Base-by-base conservation (phyloP, 129 eudicot species). In the Mikania micrantha region DNA sequence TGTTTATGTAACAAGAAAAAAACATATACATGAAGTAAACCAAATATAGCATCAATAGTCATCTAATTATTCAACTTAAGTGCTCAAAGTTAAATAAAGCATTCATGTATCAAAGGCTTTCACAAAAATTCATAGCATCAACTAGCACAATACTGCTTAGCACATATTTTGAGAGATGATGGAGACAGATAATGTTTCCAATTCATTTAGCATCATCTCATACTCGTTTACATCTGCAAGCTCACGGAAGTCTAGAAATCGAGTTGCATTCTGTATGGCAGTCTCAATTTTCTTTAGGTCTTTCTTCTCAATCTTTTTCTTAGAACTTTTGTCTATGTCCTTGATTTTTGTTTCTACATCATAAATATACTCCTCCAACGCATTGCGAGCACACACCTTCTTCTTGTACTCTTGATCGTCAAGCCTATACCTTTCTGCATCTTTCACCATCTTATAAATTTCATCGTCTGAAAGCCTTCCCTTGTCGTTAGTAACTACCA, bases 401-500 rank as follows among this genome's bases (percentile, higher is more conserved):
- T 28, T 45, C 42, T 66, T 66, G 16, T 27, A 66, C 25, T 45
- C 58, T 66, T 44, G 71, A 24, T 69, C 74, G 4, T 36, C 12
- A 24, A 69, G 25, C 20, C 24, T 53, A 25, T 69, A 69, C 63
- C 4, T 69, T 52, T 53, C 64, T 3, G 53, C 72, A 35, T 52
- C 72, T 29, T 64, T 56, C 21, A 73, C 17, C 71, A 64, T 73
- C 64, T 28, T 64, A 13, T 52, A 29, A 11, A 64, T 73, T 17
- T 64, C 78, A 16, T 64, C 71, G 10, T 73, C 52, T 13, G 71
- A 73, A 54, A 73, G 57, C 35, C 78, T 50, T 52, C 71, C 71
- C 38, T 50, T 39, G 7, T 50, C 42, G 19, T 73, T 52, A 1
- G 78, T 64, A 39, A 73, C 64, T 53, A 20, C n/a, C 62, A 73